Evolutionary conservation across 1,139 yeast species (phyloP), one percentile per base, ranked within the genome.

Genomic region (Hemisphaericaspora xylanilytica): DNA sequence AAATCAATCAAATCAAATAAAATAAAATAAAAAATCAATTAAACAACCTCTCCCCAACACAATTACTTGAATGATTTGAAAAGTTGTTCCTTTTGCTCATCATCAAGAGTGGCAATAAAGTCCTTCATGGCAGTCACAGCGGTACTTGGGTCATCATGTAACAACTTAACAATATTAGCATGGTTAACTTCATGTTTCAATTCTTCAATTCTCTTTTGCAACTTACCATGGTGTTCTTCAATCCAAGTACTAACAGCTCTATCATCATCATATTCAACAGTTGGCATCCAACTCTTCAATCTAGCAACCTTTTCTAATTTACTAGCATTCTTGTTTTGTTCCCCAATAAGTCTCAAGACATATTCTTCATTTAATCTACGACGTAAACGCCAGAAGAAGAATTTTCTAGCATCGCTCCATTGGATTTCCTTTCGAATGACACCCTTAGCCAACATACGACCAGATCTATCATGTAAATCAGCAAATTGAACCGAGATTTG

Each of bases 361-460:
- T 88, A 87, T 63, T 88, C 95, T 70, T 92, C 97, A 61, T 86
- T 84, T 65, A 94, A 74, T 68, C 97, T 87, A 70, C 98, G 85
- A 70, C 97, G 88, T 49, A 88, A 79, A 68, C 99, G 83, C 98
- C 98, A 92, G 92, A 88, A 92, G 81, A 92, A 94, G 80, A 78
- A 86, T 57, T 97, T 81, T 73, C 98, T 87, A 25, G 97, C 80
- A 40, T 89, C 76, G 34, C 66, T 65, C 97, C 97, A 90, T 55
- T 85, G 81, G 42, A 92, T 67, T 53, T 89, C 94, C 63, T 84
- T 83, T 53, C 85, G 77, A 54, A 92, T 88, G 40, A 85, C 86
- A 44, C 94, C 95, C 76, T 92, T 94, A 44, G 95, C 95, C 67
- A 85, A 67, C 97, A 92, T 92, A 69, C 98, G 89, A 32, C 95